Evolutionary conservation across 805 yeast genomes (phyloP).

Genomic region (Lachancea thermotolerans): DNA sequence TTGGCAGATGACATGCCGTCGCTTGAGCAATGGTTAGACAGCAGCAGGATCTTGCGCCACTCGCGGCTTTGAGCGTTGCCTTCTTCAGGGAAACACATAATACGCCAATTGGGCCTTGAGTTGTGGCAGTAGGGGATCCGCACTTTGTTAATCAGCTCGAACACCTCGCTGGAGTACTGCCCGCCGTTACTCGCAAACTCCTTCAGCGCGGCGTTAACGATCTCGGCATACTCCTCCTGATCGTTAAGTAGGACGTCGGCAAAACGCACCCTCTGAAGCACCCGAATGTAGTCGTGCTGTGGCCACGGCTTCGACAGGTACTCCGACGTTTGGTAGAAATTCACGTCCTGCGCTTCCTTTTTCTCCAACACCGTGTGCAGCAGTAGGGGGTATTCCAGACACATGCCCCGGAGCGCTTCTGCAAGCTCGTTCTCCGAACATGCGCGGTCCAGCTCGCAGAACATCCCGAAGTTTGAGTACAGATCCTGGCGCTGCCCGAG

Average conservation of each 20-base stretch:
- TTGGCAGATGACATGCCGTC: slow-evolving; percentile 23
- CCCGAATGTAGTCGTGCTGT: slow-evolving; percentile 20
- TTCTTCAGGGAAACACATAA: slow-evolving; percentile 14
- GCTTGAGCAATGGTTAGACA: slow-evolving; percentile 22
- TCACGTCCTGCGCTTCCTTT: slow-evolving; percentile 1
- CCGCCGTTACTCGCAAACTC: slow-evolving; percentile 13
- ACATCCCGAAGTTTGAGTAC: slow-evolving; percentile 20
- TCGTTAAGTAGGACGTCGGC: slow-evolving; percentile 20
- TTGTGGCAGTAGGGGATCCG: slow-evolving; percentile 15
- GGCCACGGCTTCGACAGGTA: slow-evolving; percentile 18
- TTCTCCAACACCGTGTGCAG: slow-evolving; percentile 17
- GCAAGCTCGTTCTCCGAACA: slow-evolving; percentile 9
- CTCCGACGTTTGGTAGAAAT: slow-evolving; percentile 18
- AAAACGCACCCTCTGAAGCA: slow-evolving; percentile 13
- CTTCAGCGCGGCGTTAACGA: slow-evolving; percentile 6
- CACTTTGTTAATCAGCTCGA: slow-evolving; percentile 13
- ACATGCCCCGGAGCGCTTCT: slow-evolving; percentile 14
- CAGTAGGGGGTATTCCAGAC: slow-evolving; percentile 19
- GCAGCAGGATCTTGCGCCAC: slow-evolving; percentile 11
- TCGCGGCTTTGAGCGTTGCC: not conserved
- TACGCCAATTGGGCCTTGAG: slow-evolving; percentile 21
- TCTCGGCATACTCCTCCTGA: slow-evolving; percentile 15
- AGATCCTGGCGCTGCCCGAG: slow-evolving; percentile 20
- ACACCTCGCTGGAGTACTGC: slow-evolving; percentile 9
- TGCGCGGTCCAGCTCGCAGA: slow-evolving; percentile 14